Percentiles rank a stretch among this genome's conserved stretches.
phyloP scores from a whole-genome alignment of 441 rosid genomes.

The Metrosideros polymorpha region DNA sequence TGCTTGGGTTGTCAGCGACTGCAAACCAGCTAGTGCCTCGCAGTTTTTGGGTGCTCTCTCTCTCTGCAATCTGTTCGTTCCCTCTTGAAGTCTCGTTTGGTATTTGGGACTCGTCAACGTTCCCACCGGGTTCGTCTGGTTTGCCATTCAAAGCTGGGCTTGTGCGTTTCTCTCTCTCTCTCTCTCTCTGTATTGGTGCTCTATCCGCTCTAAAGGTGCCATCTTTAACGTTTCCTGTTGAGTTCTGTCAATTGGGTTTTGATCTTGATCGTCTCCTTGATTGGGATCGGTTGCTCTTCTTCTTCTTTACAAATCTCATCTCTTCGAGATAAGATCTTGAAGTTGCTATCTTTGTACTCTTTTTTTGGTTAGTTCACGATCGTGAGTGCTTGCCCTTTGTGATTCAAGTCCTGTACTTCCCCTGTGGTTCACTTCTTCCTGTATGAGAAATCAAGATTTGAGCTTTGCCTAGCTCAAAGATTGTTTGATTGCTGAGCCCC shows the following conservation, averaged over 20 bases:
- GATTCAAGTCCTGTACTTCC: background rate
- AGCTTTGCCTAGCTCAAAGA: constrained; percentile 1
- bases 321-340: background rate
- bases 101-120: background rate
- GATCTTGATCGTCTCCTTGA: background rate
- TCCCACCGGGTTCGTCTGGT: background rate
- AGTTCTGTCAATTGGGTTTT: background rate
- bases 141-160: background rate
- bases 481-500: background rate
- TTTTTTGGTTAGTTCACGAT: background rate
- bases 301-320: background rate
- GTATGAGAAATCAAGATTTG: constrained; percentile 3
- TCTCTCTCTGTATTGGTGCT: background rate
- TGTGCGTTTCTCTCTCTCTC: constrained; percentile 4
- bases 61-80: background rate
- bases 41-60: background rate
- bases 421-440: background rate
- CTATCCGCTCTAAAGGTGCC: constrained; percentile 8
- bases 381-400: background rate
- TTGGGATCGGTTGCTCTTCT: background rate
- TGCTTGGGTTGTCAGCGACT: constrained; percentile 11
- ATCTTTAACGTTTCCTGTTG: constrained; percentile 10
- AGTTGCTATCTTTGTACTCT: background rate
- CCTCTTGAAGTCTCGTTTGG: background rate
- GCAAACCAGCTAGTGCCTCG: constrained; percentile 11